phyloP scores from a whole-genome alignment of 73 alveolate species.

The Urostyla sp. region DNA sequence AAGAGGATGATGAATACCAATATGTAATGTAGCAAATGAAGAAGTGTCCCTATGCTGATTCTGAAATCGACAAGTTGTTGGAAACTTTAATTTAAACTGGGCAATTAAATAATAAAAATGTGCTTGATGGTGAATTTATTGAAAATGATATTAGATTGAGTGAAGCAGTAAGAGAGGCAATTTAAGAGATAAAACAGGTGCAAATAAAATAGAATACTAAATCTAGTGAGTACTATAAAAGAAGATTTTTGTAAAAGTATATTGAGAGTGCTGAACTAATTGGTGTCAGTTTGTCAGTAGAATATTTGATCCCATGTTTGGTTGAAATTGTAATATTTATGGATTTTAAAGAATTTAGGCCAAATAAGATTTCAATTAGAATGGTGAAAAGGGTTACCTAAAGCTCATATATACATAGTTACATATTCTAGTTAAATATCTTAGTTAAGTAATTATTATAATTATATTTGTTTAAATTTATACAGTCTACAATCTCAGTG shows the following conservation, averaged over 20 bases:
- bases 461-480: neutral
- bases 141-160: conserved; percentile 43
- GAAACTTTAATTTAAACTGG: conserved; percentile 11
- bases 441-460: neutral
- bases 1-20: conserved; percentile 23
- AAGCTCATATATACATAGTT: conserved; percentile 22
- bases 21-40: conserved; percentile 11
- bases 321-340: neutral
- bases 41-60: conserved; percentile 29
- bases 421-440: conserved; percentile 13
- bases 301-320: conserved; percentile 15
- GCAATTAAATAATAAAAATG: conserved; percentile 1
- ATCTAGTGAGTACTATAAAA: conserved; percentile 9
- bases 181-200: conserved; percentile 36
- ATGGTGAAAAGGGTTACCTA: conserved; percentile 7
- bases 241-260: conserved; percentile 39
- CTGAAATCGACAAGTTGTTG: conserved; percentile 49
- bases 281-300: conserved; percentile 32
- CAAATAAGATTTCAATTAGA: conserved; percentile 20
- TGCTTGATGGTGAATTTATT: conserved; percentile 33
- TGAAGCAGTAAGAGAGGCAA: conserved; percentile 32
- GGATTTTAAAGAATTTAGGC: neutral
- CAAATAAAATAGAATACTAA: conserved; percentile 9
- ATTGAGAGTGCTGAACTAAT: conserved; percentile 34
- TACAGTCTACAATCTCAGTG: conserved; percentile 22